Conservation (phyloP, 352 stramenopile species). For the Hyphochytrium catenoides region DNA sequence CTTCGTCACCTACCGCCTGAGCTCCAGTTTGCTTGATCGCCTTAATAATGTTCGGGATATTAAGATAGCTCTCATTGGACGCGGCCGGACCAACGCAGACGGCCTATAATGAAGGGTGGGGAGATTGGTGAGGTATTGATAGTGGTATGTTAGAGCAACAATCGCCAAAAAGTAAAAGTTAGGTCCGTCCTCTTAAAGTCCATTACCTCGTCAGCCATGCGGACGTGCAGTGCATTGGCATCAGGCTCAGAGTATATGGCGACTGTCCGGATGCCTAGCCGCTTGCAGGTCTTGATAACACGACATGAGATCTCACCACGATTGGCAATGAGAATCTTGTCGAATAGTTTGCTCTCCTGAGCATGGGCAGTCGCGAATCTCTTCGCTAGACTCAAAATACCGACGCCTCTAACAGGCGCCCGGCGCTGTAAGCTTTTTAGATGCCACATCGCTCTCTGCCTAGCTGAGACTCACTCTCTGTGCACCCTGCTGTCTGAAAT, state of each 20-base stretch:
- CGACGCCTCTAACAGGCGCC: too few species aligned
- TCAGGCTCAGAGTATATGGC: constrained; percentile 80
- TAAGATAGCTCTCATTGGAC: constrained; percentile 64
- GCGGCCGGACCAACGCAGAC: constrained; percentile 46
- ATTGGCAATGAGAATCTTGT: constrained; percentile 78
- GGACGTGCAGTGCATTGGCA: constrained; percentile 45
- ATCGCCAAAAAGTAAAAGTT: neutral
- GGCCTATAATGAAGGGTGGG: too few species aligned
- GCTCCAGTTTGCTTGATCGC: constrained; percentile 60
- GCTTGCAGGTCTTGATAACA: constrained; percentile 65
- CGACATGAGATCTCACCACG: constrained; percentile 78
- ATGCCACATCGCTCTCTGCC: too few species aligned
- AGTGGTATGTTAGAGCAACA: constrained; percentile 1
- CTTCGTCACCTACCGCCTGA: constrained; percentile 36
- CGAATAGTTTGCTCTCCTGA: constrained; percentile 62
- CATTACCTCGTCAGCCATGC: constrained; percentile 50
- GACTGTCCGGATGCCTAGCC: constrained; percentile 76
- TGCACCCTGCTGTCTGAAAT: too few species aligned
- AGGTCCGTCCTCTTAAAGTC: constrained; percentile 13
- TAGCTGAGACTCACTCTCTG: too few species aligned
- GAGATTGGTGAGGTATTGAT: too few species aligned
- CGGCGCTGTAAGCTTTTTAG: too few species aligned
- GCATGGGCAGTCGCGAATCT: too few species aligned
- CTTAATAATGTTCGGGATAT: constrained; percentile 65
- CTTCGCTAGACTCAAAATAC: too few species aligned